A percentile compares a stretch with the other conserved stretches of the same genome.
Conservation (phyloP, 495 filamentous ascomycete species). For the Penicillium angulare region DNA sequence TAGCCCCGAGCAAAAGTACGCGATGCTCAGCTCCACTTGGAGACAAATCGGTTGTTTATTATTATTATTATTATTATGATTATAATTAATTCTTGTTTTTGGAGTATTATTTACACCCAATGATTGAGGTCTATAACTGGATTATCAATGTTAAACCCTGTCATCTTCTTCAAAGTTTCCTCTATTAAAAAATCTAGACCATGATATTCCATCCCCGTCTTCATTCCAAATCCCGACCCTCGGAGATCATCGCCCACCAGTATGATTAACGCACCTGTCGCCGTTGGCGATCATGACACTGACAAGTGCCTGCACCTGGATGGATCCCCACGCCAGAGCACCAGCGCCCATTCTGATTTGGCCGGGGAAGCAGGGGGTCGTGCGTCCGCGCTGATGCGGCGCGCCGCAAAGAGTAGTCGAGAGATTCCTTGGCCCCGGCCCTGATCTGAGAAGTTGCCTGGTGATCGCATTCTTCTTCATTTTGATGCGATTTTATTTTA, state of each 20-base stretch:
- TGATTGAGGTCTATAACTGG: too few relatives aligned
- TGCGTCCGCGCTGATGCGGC: slow-evolving; percentile 35
- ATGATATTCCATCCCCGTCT: too few relatives aligned
- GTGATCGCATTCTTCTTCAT: slow-evolving; percentile 27
- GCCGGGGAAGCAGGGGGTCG: slow-evolving; percentile 40
- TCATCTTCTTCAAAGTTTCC: not conserved
- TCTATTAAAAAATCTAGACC: not conserved
- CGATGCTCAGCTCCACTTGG: slow-evolving; percentile 12
- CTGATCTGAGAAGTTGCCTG: slow-evolving; percentile 25
- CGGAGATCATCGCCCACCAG: not conserved
- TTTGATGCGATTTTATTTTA: slow-evolving; percentile 1
- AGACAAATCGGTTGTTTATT: not conserved
- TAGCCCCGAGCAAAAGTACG: slow-evolving; percentile 25
- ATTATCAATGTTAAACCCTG: too few relatives aligned
- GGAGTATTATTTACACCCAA: too few relatives aligned
- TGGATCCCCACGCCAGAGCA: slow-evolving; percentile 18
- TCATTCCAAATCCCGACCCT: not conserved
- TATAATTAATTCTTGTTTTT: not conserved
- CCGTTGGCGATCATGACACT: slow-evolving; percentile 24
- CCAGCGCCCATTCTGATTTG: slow-evolving; percentile 28
- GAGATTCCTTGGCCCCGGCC: slow-evolving; percentile 23
- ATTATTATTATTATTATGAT: not conserved
- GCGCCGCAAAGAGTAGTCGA: slow-evolving; percentile 43
- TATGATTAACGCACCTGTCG: not conserved
- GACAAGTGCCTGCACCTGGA: slow-evolving; percentile 16